Conservation (phyloP, 441 rosid genomes). For the Flueggea neowawraea region DNA sequence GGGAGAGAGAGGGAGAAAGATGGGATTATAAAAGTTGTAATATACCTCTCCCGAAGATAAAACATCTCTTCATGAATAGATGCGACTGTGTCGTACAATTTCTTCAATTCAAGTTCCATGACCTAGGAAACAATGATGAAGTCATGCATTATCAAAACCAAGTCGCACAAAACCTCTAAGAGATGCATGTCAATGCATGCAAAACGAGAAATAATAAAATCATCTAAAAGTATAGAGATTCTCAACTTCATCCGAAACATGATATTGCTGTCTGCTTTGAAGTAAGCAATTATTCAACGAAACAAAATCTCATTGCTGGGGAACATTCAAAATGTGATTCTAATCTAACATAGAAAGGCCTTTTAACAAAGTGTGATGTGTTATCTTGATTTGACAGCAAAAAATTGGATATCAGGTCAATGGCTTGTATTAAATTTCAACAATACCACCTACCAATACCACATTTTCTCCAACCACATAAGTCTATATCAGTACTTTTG, state of each 20-base stretch:
- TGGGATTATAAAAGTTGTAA: not conserved
- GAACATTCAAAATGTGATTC: not conserved
- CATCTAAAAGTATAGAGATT: not conserved
- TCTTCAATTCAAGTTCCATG: constrained; percentile 73
- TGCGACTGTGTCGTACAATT: constrained; percentile 46
- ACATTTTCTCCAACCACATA: too few species aligned
- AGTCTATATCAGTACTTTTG: too few species aligned
- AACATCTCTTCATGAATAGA: constrained; percentile 85
- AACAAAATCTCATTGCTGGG: too few species aligned
- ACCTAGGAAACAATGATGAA: constrained; percentile 31
- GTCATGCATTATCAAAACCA: not conserved
- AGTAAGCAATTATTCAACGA: too few species aligned
- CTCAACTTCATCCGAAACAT: not conserved
- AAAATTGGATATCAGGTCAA: too few species aligned
- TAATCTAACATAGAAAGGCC: not conserved
- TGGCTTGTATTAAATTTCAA: too few species aligned
- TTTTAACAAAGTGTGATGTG: too few species aligned
- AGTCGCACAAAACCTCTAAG: not conserved
- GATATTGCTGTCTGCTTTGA: too few species aligned
- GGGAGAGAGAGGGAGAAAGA: not conserved
- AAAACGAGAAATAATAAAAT: not conserved
- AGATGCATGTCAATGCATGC: not conserved
- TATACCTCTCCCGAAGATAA: constrained; percentile 75
- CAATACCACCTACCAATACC: too few species aligned
- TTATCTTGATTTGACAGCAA: too few species aligned